Evolutionary conservation across 2,329 filamentous ascomycete genomes (phyloP), one percentile per base, ranked within the genome.

Genomic region (Colletotrichum eleusines): DNA sequence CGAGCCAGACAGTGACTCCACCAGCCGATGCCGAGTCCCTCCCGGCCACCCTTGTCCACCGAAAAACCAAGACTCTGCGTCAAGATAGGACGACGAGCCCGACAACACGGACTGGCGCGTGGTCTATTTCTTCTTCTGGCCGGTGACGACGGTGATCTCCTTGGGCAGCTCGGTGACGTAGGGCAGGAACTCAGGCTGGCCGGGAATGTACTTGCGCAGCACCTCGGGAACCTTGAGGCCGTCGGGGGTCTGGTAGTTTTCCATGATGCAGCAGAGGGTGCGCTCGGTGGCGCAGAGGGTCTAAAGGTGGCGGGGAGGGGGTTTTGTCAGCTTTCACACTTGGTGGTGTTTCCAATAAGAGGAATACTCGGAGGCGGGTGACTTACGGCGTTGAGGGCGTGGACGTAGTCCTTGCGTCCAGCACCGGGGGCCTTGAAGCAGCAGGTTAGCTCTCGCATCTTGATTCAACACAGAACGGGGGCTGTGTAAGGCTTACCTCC

Each of bases 211-310:
- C 83, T 94, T 95, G 76, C 93, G 89, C 71, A 98, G 87, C 55
- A 92, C 91, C 81, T 95, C 92, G 0, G 95, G 95, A 42, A 97
- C 91, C 68, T 88, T 88, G 76, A 97, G 87, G 73, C 94, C 94
- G 86, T 95, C 92, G 77, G 94, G 91, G 0, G 91, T 96, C 85
- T 99, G 96, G 82, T 95, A 98, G 84, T 98, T 99, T 84, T 99
- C 96, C 48, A 99, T 88, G 53, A 99, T 87, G 80, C 95, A 98
- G 87, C 96, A 98, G 60, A 98, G 87, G 0, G 95, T 94, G 79
- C 95, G 89, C 79, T 97, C 95, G 1, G 95, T 98, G 23, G 95
- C 95, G 81, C 92, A 95, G 48, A 98, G 86, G 26, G 93, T 97
- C 73, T 71, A 35, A 20, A 38, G 26, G 74, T 33, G 72, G n/a